Percentiles rank a stretch among this genome's conserved stretches.
Evolutionary conservation across 1,284 basidiomycete species (phyloP).

Genomic region (Malassezia furfur): DNA sequence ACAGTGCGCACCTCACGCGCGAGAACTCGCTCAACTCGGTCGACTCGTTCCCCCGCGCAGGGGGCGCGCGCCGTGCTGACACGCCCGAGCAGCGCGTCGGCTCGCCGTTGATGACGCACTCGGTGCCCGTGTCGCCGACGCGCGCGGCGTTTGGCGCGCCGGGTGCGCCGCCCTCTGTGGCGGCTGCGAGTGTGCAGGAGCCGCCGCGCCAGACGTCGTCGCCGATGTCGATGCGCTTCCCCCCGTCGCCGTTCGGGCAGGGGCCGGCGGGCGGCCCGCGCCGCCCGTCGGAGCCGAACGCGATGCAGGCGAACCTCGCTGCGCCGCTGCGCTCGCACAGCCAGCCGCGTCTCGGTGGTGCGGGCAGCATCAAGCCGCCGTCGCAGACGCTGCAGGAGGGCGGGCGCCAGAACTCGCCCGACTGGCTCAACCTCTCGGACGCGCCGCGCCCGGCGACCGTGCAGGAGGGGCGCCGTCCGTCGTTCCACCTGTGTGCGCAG

Average conservation of each 20-base stretch:
- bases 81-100: background rate
- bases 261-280: background rate
- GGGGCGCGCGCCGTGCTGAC: background rate
- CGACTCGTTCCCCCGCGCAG: conserved; percentile 6
- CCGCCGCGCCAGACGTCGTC: background rate
- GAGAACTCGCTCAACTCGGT: conserved; percentile 9
- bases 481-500: conserved; percentile 60
- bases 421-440: conserved; percentile 6
- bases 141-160: background rate
- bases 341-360: background rate
- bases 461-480: conserved; percentile 13
- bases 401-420: conserved; percentile 8
- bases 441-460: background rate
- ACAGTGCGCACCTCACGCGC: conserved; percentile 9
- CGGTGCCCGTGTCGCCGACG: background rate
- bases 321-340: conserved; percentile 2
- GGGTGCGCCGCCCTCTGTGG: background rate
- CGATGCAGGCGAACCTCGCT: background rate
- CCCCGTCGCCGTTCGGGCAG: background rate
- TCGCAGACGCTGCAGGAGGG: conserved; percentile 36
- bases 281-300: background rate
- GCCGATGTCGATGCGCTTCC: background rate
- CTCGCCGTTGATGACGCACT: background rate
- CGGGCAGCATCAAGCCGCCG: conserved; percentile 20
- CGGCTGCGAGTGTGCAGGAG: background rate